Conservation (phyloP, 768 basidiomycete genomes). For the Boletus rubescentipes region DNA sequence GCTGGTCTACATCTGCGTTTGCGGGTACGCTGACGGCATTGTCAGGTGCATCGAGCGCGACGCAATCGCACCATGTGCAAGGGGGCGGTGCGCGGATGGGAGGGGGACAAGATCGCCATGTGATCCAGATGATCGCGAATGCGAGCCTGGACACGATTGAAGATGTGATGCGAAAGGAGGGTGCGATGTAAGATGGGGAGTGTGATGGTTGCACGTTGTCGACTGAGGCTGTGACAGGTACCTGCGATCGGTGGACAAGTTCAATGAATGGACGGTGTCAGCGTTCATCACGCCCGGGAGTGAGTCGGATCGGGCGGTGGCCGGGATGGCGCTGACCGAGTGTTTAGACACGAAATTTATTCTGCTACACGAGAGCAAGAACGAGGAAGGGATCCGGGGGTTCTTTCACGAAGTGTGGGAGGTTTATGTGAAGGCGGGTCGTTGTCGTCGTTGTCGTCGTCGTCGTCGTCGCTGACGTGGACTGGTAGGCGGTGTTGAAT, state of each 20-base stretch:
- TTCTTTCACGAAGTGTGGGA: constrained; percentile 99
- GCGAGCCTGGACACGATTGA: constrained; percentile 94
- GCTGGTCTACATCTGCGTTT: constrained; percentile 90
- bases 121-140: constrained; percentile 99
- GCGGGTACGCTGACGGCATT: constrained; percentile 86
- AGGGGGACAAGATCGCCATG: constrained; percentile 85
- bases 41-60: constrained; percentile 78
- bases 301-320: constrained; percentile 40
- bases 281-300: constrained; percentile 95
- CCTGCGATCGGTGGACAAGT: constrained; percentile 91
- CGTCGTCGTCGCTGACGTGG: background rate
- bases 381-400: constrained; percentile 91
- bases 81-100: constrained; percentile 69
- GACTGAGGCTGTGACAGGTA: constrained; percentile 60
- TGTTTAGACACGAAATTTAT: constrained; percentile 89
- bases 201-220: constrained; percentile 2
- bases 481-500: constrained; percentile 76
- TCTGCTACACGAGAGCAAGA: constrained; percentile 90
- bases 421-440: constrained; percentile 84
- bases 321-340: background rate
- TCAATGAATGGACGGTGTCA: constrained; percentile 98
- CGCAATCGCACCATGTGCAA: constrained; percentile 57
- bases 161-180: constrained; percentile 84
- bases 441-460: background rate
- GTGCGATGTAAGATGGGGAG: constrained; percentile 62